Conservation (phyloP, 2,329 filamentous ascomycete genomes). For the Exophiala xenobiotica region DNA sequence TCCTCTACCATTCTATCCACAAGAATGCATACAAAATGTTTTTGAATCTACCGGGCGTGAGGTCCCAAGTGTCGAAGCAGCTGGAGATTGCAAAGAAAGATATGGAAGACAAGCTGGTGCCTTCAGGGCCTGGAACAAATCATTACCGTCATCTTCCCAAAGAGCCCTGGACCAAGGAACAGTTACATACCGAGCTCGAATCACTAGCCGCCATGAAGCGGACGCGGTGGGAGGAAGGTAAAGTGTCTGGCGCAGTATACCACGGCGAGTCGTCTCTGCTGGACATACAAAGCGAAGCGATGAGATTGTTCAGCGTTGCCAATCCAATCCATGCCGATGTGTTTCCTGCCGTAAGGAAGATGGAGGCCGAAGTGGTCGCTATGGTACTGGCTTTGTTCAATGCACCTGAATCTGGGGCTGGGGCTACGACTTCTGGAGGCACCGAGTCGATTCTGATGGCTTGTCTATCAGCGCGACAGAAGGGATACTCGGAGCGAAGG, state of each 20-base stretch:
- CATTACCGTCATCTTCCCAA: slow-evolving; percentile 76
- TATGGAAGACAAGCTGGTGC: slow-evolving; percentile 79
- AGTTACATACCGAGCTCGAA: slow-evolving; percentile 75
- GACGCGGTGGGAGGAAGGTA: slow-evolving; percentile 94
- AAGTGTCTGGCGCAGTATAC: slow-evolving; percentile 92
- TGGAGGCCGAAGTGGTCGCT: slow-evolving; percentile 96
- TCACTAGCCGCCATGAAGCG: slow-evolving; percentile 83
- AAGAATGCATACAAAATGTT: slow-evolving; percentile 81
- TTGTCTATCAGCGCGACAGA: slow-evolving; percentile 83
- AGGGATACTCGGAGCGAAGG: slow-evolving; percentile 79
- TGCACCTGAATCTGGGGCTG: slow-evolving; percentile 78
- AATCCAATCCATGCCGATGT: slow-evolving; percentile 98
- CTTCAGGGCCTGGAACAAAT: slow-evolving; percentile 66
- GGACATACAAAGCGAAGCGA: slow-evolving; percentile 86
- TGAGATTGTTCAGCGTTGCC: slow-evolving; percentile 87
- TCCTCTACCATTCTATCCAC: slow-evolving; percentile 70
- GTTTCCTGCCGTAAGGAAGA: slow-evolving; percentile 96
- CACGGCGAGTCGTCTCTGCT: slow-evolving; percentile 83
- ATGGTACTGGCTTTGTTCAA: slow-evolving; percentile 91
- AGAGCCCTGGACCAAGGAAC: slow-evolving; percentile 78
- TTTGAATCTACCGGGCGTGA: slow-evolving; percentile 81
- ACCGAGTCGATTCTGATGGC: slow-evolving; percentile 98
- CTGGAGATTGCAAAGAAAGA: slow-evolving; percentile 77
- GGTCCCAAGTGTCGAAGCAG: slow-evolving; percentile 79
- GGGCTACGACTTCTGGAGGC: slow-evolving; percentile 86